Base-by-base conservation (phyloP, 2,329 filamentous ascomycete species). In the Arthroderma sp. region DNA sequence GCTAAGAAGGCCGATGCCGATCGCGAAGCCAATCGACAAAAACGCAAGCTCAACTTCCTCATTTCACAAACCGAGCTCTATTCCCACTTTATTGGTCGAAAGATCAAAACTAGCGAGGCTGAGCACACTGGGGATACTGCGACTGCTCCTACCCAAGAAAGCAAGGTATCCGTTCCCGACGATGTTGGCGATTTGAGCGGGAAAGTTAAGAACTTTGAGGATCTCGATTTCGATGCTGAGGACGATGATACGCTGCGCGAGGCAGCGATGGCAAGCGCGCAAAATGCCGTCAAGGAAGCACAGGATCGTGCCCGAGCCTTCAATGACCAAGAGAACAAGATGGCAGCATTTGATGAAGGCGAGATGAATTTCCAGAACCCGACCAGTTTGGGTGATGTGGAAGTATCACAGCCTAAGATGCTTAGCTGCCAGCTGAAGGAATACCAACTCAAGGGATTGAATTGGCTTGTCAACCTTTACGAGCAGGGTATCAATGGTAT, bases 291-390 rank as follows among this genome's bases (percentile, higher is more conserved):
- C 50, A 83, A 94, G 54, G 85, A 95, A 63, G 91, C 91, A 1
- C 86, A 95, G 63, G 81, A 87, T 62, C 88, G 91, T 63, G 91
- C 91, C 1, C 81, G 87, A 42, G 85, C 85, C 6, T 98, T 98
- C 73, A 94, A 96, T 68, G 80, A 86, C 49, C 72, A 73, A 6
- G 70, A 78, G 38, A 70, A 72, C 43, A 71, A 78, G 43, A 77
- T 80, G 58, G 78, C 77, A 47, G 79, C 83, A 63, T 83, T 91
- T 53, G 87, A 95, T 48, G 88, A 95, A 57, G 89, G 88, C 55
- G 91, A 98, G 68, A 86, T 98, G 83, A 98, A 98, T 68, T 98
- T 98, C 72, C 91, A 98, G 68, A 96, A 98, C 61, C 91, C 91
- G 0, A 91, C 88, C 3, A 91, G 89, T 58, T 74, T 98, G 56